Conservation (phyloP, 306 rosid genomes). For the Medicago truncatula region DNA sequence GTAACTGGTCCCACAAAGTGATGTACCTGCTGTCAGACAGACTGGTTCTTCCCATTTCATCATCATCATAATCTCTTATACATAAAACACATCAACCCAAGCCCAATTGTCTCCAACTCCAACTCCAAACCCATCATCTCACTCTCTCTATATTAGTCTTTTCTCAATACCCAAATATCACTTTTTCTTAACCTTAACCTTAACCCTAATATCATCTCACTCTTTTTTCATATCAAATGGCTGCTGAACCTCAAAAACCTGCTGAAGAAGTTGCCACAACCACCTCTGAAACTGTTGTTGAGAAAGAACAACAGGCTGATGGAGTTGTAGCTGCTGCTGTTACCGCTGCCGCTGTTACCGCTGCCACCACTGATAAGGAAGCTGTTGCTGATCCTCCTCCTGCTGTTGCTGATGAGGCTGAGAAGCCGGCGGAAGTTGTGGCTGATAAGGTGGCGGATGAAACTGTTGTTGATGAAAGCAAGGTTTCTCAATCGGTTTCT, state of each 20-base stretch:
- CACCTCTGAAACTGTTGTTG: neutral
- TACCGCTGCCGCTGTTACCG: neutral
- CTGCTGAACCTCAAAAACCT: constrained; percentile 73
- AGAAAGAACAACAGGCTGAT: neutral
- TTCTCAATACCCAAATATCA: constrained; percentile 35
- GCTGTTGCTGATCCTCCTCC: neutral
- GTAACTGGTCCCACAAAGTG: constrained; percentile 45
- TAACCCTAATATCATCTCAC: constrained; percentile 14
- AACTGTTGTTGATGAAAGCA: neutral
- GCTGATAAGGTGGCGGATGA: neutral
- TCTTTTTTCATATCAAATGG: constrained; percentile 45
- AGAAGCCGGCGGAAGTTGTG: constrained; percentile 11
- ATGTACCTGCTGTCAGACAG: constrained; percentile 63
- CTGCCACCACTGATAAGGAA: neutral
- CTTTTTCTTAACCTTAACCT: neutral
- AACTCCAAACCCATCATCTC: neutral
- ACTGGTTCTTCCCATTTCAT: constrained; percentile 53
- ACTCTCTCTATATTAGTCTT: neutral
- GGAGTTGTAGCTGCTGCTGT: neutral
- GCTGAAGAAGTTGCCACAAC: constrained; percentile 35
- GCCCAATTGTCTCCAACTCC: neutral
- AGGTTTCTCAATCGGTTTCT: constrained; percentile 73
- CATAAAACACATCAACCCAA: constrained; percentile 13
- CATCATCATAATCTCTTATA: constrained; percentile 11
- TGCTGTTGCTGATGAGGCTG: neutral